Evolutionary conservation across 1,139 yeast genomes (phyloP).

Genomic region (Taiozyma onychis): DNA sequence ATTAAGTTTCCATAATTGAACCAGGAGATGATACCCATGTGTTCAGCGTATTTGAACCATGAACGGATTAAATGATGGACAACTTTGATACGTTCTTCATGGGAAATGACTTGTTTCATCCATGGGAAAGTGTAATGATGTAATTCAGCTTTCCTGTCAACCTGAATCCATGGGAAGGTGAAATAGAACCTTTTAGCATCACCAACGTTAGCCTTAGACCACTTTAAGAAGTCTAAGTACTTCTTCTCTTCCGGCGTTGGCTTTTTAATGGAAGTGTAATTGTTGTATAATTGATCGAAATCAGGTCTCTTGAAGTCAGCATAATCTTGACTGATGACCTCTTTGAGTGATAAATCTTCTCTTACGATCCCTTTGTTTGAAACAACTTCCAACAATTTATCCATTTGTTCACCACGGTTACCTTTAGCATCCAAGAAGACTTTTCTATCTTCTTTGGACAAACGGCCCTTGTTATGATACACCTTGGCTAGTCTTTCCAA

Average conservation of each 20-base stretch:
- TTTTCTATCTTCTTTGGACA: background rate
- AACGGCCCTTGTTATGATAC: slow-evolving; percentile 6
- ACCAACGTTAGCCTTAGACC: slow-evolving; percentile 15
- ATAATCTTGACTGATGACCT: slow-evolving; percentile 7
- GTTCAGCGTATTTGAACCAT: slow-evolving; percentile 52
- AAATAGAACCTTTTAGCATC: slow-evolving; percentile 27
- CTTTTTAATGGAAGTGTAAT: slow-evolving; percentile 9
- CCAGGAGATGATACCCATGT: slow-evolving; percentile 47
- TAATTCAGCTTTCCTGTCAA: slow-evolving; percentile 38
- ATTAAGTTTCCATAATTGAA: slow-evolving; percentile 57
- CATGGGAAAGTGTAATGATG: slow-evolving; percentile 46
- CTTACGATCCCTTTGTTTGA: background rate
- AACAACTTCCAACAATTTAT: slow-evolving; percentile 1
- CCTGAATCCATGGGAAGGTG: slow-evolving; percentile 41
- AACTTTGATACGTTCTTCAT: slow-evolving; percentile 38
- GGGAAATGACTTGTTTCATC: slow-evolving; percentile 36
- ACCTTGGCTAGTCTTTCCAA: slow-evolving; percentile 14
- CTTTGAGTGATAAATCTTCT: slow-evolving; percentile 8
- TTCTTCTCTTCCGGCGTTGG: slow-evolving; percentile 19
- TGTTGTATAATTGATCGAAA: slow-evolving; percentile 10
- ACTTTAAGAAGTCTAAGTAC: slow-evolving; percentile 20
- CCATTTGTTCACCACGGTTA: slow-evolving; percentile 5
- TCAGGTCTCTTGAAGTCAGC: slow-evolving; percentile 16
- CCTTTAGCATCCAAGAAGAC: slow-evolving; percentile 1
- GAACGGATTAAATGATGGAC: slow-evolving; percentile 48